These are phyloP conservation scores for Candida ulmi DNA, from an alignment of 805 yeast genomes.

Conservation along the genomic window DNA sequence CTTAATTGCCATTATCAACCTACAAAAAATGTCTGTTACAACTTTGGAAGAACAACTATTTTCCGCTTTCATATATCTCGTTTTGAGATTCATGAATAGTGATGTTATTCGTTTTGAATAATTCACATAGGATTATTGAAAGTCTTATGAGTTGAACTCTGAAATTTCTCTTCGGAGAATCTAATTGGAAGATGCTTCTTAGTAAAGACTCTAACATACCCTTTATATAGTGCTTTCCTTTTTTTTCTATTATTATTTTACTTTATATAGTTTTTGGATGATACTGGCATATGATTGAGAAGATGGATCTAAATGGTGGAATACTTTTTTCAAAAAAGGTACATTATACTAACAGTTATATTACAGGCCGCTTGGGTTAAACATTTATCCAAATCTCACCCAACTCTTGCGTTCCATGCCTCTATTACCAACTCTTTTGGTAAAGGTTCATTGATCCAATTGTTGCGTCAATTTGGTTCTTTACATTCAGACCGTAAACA, in stretches of 20 bases:
- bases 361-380: constrained; percentile 97
- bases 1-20: constrained; percentile 18
- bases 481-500: constrained; percentile 91
- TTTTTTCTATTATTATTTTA: too few species aligned
- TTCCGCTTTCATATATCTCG: constrained; percentile 48
- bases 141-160: constrained; percentile 76
- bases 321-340: background rate
- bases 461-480: constrained; percentile 86
- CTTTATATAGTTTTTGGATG: background rate
- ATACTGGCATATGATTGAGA: background rate
- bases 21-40: constrained; percentile 87
- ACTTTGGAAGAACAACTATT: constrained; percentile 84
- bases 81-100: constrained; percentile 35
- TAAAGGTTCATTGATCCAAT: constrained; percentile 91
- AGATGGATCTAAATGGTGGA: too few species aligned
- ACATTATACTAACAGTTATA: constrained; percentile 14
- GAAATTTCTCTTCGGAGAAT: constrained; percentile 14
- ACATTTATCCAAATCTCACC: constrained; percentile 83
- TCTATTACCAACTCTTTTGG: constrained; percentile 97
- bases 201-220: constrained; percentile 81
- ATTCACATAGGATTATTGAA: constrained; percentile 21
- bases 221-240: constrained; percentile 11
- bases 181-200: constrained; percentile 49
- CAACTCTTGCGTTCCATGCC: constrained; percentile 97
- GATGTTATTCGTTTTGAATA: constrained; percentile 27